Evolutionary conservation across 2,329 filamentous ascomycete genomes (phyloP), one percentile per base, ranked within the genome.

Genomic region (Rasamsonia emersonii): DNA sequence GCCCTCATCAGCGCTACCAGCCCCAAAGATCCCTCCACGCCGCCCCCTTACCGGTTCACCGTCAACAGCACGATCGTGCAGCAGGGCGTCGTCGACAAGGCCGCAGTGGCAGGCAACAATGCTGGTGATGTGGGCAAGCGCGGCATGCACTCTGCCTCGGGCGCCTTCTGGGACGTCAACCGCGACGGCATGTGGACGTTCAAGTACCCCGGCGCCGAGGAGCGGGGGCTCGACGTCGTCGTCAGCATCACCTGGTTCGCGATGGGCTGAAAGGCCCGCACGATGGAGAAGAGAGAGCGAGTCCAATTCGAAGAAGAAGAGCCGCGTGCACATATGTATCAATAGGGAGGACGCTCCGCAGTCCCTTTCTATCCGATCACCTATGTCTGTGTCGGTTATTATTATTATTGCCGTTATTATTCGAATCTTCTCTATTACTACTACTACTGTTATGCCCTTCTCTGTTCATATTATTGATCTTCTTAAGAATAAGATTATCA

Each of bases 11-110:
- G 51, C 34, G 61, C 62, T 28, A 63, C 62, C 21, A 51, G 58
- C 16, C 54, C 59, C 15, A 45, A 53, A 29, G 50, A 55, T 14
- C 39, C 51, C 24, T 44, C 51, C 24, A 46, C 53, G 4, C 46
- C 62, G 9, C 54, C 74, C 16, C 80, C 83, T 4, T 94, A 79
- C 75, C 96, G 96, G 64, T 96, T 89, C 65, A 85, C 86, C 47
- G 86, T 93, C 65, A 96, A 94, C 72, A 93, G 85, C 69, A 96
- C 89, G 45, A 95, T 96, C 55, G 93, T 96, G 47, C 89, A 98
- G 68, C 89, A 96, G 67, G 60, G 59, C 13, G 70, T 89, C 19
- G 75, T 62, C 30, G 52, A 59, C 41, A 53, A 54, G 42, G 53
- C 60, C 18, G 66, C 72, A 43, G 70, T 71, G 32, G 71, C 70